Conservation (phyloP, 805 yeast species). For the Metschnikowia noctiluminum region DNA sequence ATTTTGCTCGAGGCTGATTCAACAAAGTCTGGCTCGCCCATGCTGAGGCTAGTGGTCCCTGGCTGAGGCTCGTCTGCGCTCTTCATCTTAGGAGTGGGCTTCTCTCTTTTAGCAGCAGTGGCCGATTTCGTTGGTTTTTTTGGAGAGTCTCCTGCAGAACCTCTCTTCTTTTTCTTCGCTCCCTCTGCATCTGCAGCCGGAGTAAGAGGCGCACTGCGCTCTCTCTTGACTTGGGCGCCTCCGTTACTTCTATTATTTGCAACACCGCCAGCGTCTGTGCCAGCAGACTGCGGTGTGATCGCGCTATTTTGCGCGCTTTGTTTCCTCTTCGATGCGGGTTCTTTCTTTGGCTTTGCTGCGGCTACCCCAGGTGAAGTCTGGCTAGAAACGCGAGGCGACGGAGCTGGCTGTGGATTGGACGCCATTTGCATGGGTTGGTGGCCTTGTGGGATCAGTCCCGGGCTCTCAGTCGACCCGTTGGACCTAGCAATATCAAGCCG, state of each 20-base stretch:
- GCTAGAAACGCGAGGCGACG: slow-evolving; percentile 33
- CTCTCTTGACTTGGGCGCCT: slow-evolving; percentile 31
- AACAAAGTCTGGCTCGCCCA: background rate
- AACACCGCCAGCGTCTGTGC: slow-evolving; percentile 12
- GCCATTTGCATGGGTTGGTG: slow-evolving; percentile 14
- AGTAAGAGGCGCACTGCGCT: slow-evolving; percentile 37
- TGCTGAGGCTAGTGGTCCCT: background rate
- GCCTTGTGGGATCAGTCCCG: slow-evolving; percentile 6
- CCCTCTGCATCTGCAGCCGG: slow-evolving; percentile 38
- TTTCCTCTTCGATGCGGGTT: slow-evolving; percentile 30
- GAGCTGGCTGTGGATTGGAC: slow-evolving; percentile 20
- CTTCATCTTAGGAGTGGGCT: slow-evolving; percentile 20
- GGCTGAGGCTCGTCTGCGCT: slow-evolving; percentile 17
- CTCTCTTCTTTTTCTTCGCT: slow-evolving; percentile 30
- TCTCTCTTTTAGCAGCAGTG: slow-evolving; percentile 27
- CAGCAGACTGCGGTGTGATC: slow-evolving; percentile 16
- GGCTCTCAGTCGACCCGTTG: slow-evolving; percentile 18
- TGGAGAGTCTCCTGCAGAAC: slow-evolving; percentile 30
- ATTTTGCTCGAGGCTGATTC: slow-evolving; percentile 8
- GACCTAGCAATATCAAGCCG: slow-evolving; percentile 53
- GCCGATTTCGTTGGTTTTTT: slow-evolving; percentile 19
- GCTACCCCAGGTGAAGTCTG: slow-evolving; percentile 32
- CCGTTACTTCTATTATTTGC: slow-evolving; percentile 9
- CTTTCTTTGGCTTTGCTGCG: slow-evolving; percentile 30
- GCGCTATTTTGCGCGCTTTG: slow-evolving; percentile 21